Conservation (phyloP, 163 green algal genomes). For the Scenedesmus sp. region DNA sequence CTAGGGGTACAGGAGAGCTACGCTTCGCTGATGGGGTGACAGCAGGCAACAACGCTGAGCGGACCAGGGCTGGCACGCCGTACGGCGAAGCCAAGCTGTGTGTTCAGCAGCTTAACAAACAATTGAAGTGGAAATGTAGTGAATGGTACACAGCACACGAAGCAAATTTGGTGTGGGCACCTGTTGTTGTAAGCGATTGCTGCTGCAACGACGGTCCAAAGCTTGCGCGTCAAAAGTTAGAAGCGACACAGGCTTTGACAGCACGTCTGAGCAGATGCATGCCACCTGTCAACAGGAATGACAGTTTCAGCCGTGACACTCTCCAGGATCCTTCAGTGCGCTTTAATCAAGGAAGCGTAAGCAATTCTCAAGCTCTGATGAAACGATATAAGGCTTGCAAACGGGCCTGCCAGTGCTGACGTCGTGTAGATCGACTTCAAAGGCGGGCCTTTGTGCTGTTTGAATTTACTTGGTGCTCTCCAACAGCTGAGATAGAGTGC, state of each 20-base stretch:
- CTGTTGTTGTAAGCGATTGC: background rate
- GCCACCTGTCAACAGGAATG: background rate
- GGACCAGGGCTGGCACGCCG: background rate
- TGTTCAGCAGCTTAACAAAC: too few relatives aligned
- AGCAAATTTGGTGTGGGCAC: background rate
- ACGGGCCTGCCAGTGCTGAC: background rate
- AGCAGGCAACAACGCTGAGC: background rate
- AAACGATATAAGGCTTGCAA: background rate
- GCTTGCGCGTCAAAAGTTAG: background rate
- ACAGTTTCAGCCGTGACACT: background rate
- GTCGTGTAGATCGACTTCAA: background rate
- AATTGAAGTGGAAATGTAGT: background rate
- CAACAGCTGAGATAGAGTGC: background rate
- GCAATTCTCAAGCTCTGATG: too few relatives aligned
- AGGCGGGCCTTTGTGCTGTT: background rate
- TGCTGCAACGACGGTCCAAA: background rate
- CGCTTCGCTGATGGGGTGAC: background rate
- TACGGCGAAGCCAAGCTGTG: too few relatives aligned
- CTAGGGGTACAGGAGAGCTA: background rate
- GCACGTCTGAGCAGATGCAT: background rate
- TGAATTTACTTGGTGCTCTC: background rate
- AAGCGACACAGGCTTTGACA: background rate
- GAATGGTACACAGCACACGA: background rate
- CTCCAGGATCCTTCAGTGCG: background rate
- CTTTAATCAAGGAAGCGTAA: background rate